These are phyloP conservation scores for Phaeosphaeriaceae sp. DNA, from an alignment of 2,329 filamentous ascomycete species.

Conservation along the genomic window DNA sequence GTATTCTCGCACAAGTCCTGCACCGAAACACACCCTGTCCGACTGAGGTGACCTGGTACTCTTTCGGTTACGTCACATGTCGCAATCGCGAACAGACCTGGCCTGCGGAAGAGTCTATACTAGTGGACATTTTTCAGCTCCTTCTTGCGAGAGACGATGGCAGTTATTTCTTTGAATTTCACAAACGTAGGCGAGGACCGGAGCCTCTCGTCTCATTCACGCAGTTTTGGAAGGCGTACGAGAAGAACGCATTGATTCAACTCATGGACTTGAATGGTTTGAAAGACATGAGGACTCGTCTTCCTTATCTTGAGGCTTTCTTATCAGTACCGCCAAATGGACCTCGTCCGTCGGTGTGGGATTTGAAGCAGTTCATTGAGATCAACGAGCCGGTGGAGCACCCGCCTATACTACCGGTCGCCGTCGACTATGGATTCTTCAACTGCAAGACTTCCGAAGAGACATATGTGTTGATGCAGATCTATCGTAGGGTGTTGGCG, in stretches of 20 bases:
- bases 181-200: constrained; percentile 3
- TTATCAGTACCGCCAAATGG: constrained; percentile 18
- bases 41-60: constrained; percentile 13
- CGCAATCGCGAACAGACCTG: background rate
- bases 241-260: constrained; percentile 28
- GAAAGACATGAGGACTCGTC: constrained; percentile 6
- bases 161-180: constrained; percentile 9
- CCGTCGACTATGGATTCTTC: constrained; percentile 34
- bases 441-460: constrained; percentile 36
- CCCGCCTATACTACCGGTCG: constrained; percentile 17
- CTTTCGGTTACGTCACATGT: constrained; percentile 30
- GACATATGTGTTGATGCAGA: constrained; percentile 33
- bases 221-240: constrained; percentile 36
- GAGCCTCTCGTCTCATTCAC: constrained; percentile 23
- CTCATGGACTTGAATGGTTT: constrained; percentile 31
- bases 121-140: constrained; percentile 16
- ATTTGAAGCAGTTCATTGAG: constrained; percentile 35
- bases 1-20: background rate
- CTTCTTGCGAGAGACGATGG: constrained; percentile 19
- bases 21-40: constrained; percentile 13
- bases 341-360: constrained; percentile 32
- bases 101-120: constrained; percentile 12
- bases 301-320: constrained; percentile 26
- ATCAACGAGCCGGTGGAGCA: constrained; percentile 18
- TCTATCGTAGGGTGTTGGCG: constrained; percentile 21